phyloP scores from a whole-genome alignment of 2,329 filamentous ascomycete genomes.

The Fusarium hainanense region DNA sequence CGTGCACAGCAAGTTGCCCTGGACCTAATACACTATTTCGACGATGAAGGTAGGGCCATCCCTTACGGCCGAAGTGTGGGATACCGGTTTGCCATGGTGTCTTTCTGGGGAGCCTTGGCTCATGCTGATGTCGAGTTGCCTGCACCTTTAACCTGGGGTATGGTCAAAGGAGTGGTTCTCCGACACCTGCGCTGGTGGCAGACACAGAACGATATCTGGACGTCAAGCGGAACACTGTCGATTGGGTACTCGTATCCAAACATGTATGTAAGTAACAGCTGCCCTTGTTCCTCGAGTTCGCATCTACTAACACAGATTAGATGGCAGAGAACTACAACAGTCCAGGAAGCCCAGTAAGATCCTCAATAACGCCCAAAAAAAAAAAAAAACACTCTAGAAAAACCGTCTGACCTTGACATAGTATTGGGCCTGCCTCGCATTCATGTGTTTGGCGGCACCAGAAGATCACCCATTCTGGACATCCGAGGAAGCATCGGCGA shows the following conservation, averaged over 20 bases:
- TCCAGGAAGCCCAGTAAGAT: constrained; percentile 69
- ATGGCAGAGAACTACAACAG: constrained; percentile 88
- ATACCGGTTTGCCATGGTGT: constrained; percentile 88
- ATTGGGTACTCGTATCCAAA: constrained; percentile 84
- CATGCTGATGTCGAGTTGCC: constrained; percentile 81
- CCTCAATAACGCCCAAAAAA: neutral
- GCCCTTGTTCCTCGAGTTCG: neutral
- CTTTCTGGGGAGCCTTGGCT: constrained; percentile 82
- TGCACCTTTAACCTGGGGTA: constrained; percentile 78
- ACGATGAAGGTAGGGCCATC: constrained; percentile 75
- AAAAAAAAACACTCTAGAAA: neutral
- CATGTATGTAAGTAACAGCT: constrained; percentile 66
- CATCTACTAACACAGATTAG: constrained; percentile 49
- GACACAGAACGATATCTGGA: constrained; percentile 79
- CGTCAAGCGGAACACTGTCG: constrained; percentile 77
- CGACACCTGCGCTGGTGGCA: constrained; percentile 85
- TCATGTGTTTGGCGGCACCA: constrained; percentile 77
- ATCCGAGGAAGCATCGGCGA: constrained; percentile 71
- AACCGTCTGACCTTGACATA: constrained; percentile 52
- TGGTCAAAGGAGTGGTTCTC: constrained; percentile 80
- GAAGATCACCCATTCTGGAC: constrained; percentile 80
- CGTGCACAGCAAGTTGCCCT: constrained; percentile 74
- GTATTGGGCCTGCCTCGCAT: constrained; percentile 84
- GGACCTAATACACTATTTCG: constrained; percentile 81
- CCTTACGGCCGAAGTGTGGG: constrained; percentile 83